Evolutionary conservation across 2,329 filamentous ascomycete genomes (phyloP).

Genomic region (Penicillium sp.): DNA sequence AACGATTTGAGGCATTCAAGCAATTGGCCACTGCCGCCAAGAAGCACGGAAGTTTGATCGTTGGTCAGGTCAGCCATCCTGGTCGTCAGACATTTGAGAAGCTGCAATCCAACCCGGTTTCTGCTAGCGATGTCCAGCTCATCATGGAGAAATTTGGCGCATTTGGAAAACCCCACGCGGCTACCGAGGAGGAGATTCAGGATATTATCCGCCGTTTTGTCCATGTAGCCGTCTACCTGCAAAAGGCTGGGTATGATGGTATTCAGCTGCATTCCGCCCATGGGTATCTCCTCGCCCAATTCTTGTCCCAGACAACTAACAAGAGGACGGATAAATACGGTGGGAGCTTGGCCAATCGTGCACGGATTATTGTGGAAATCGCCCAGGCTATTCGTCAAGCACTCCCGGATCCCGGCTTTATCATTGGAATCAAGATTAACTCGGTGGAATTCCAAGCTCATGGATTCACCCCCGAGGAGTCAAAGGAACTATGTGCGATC

Average conservation of each 20-base stretch:
- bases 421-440: conserved; percentile 21
- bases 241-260: conserved; percentile 25
- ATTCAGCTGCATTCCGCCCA: conserved; percentile 20
- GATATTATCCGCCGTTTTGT: conserved; percentile 23
- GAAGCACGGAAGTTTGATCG: conserved; percentile 23
- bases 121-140: conserved; percentile 23
- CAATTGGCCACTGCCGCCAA: conserved; percentile 25
- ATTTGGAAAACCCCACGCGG: conserved; percentile 21
- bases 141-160: conserved; percentile 17
- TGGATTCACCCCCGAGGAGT: conserved; percentile 6
- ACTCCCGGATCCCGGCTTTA: conserved; percentile 15
- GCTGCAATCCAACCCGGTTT: conserved; percentile 25
- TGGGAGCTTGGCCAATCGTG: conserved; percentile 22
- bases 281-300: conserved; percentile 26
- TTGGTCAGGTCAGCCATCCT: conserved; percentile 27
- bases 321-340: conserved; percentile 23
- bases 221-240: conserved; percentile 22
- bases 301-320: conserved; percentile 20
- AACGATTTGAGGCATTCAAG: conserved; percentile 24
- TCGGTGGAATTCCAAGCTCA: conserved; percentile 9
- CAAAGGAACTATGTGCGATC: conserved; percentile 36
- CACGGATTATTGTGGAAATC: conserved; percentile 23
- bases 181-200: conserved; percentile 19
- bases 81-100: conserved; percentile 27
- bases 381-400: conserved; percentile 21